Percentiles rank a stretch among this genome's conserved stretches.
Evolutionary conservation across 2,329 filamentous ascomycete species (phyloP).

Genomic region (Aspergillus tubingensis): DNA sequence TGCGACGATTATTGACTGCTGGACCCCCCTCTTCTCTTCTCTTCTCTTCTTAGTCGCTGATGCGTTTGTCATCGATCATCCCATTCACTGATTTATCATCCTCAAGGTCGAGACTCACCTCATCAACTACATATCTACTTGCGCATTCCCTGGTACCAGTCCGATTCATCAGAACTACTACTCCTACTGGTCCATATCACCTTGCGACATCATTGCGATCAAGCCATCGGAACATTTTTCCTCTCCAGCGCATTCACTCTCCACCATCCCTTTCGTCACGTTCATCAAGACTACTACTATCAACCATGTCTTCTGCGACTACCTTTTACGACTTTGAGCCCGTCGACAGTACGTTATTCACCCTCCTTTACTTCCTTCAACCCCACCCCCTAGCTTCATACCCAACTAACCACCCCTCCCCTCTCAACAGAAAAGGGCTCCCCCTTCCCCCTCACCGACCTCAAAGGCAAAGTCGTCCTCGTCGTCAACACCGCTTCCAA

Average conservation of each 20-base stretch:
- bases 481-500: slow-evolving; percentile 98
- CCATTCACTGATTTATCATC: slow-evolving; percentile 1
- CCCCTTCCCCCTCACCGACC: slow-evolving; percentile 67
- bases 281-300: background rate
- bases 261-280: background rate
- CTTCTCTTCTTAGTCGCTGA: background rate
- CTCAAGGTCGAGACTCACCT: background rate
- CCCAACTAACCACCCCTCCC: slow-evolving; percentile 10
- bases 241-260: background rate
- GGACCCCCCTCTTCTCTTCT: background rate
- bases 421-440: slow-evolving; percentile 66
- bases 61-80: background rate
- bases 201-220: background rate
- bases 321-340: slow-evolving; percentile 63
- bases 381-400: background rate
- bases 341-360: slow-evolving; percentile 52
- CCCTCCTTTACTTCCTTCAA: background rate
- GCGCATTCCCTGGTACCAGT: background rate
- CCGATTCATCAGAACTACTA: background rate
- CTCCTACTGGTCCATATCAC: background rate
- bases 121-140: background rate
- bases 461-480: slow-evolving; percentile 90
- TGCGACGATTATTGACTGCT: background rate
- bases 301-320: slow-evolving; percentile 59
- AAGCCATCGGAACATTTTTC: background rate